phyloP scores from a whole-genome alignment of 768 basidiomycete genomes.

The Neoboletus subvelutipes region DNA sequence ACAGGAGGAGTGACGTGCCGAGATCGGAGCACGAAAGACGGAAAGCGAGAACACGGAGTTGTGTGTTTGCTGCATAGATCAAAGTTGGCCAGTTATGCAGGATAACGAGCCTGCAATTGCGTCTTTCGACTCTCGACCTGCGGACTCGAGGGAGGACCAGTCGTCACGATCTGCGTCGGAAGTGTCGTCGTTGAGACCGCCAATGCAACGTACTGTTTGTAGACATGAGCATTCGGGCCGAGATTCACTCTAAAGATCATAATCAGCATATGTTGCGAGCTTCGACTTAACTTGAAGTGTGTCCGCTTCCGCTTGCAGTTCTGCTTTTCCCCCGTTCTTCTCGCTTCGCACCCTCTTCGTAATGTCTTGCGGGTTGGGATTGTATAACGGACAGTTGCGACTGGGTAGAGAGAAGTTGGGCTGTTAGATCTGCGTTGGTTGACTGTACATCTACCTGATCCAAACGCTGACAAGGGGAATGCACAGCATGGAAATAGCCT shows the following conservation, averaged over 20 bases:
- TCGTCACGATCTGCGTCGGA: slow-evolving; percentile 59
- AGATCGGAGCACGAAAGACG: no score
- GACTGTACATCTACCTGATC: slow-evolving; percentile 80
- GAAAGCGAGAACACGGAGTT: no score
- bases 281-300: slow-evolving; percentile 63
- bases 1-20: no score
- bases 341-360: slow-evolving; percentile 17
- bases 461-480: slow-evolving; percentile 84
- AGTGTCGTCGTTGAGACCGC: slow-evolving; percentile 69
- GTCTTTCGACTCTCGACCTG: no score
- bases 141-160: slow-evolving; percentile 39
- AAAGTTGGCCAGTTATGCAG: no score
- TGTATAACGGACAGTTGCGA: slow-evolving; percentile 20
- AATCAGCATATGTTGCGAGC: slow-evolving; percentile 76
- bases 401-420: slow-evolving; percentile 17
- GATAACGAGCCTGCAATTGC: no score
- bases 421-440: slow-evolving; percentile 32
- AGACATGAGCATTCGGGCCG: not conserved
- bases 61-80: no score
- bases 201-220: slow-evolving; percentile 89
- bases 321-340: slow-evolving; percentile 16
- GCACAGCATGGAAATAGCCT: slow-evolving; percentile 76
- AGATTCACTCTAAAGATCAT: slow-evolving; percentile 46
- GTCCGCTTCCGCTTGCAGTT: slow-evolving; percentile 63
- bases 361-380: slow-evolving; percentile 15